These are phyloP conservation scores for Pseudocercospora crystallina DNA, from an alignment of 2,329 filamentous ascomycete species.

Conservation along the genomic window DNA sequence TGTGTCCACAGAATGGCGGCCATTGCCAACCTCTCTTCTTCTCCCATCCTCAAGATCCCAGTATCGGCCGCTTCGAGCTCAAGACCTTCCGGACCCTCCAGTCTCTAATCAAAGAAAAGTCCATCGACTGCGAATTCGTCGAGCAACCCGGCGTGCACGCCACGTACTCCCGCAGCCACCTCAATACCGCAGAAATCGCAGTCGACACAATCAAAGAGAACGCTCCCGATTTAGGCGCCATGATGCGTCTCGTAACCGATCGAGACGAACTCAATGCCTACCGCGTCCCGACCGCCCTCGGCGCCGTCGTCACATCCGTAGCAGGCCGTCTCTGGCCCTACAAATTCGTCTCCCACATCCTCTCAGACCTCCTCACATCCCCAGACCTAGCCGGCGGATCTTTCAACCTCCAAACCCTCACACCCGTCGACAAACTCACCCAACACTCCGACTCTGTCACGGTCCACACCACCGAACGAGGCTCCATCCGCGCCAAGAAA, in stretches of 20 bases:
- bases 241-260: conserved; percentile 42
- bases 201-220: conserved; percentile 51
- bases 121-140: conserved; percentile 70
- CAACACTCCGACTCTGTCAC: conserved; percentile 21
- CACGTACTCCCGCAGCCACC: conserved; percentile 58
- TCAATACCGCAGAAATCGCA: conserved; percentile 53
- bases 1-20: conserved; percentile 45
- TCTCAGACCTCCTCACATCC: conserved; percentile 58
- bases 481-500: conserved; percentile 60
- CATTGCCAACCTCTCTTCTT: conserved; percentile 76
- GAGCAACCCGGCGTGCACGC: conserved; percentile 63
- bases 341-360: conserved; percentile 72
- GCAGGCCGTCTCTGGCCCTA: conserved; percentile 79
- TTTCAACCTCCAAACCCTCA: conserved; percentile 75
- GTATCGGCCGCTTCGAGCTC: conserved; percentile 69
- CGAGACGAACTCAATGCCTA: conserved; percentile 52
- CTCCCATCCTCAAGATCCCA: conserved; percentile 51
- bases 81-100: conserved; percentile 64
- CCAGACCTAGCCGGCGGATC: conserved; percentile 26
- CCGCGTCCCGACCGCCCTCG: conserved; percentile 55
- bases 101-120: conserved; percentile 56
- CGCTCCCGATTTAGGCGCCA: conserved; percentile 57
- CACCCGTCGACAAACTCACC: conserved; percentile 53
- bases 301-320: conserved; percentile 62
- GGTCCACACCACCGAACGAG: conserved; percentile 63